Evolutionary conservation across 2,329 filamentous ascomycete species (phyloP).

Genomic region (Fusarium albidum): DNA sequence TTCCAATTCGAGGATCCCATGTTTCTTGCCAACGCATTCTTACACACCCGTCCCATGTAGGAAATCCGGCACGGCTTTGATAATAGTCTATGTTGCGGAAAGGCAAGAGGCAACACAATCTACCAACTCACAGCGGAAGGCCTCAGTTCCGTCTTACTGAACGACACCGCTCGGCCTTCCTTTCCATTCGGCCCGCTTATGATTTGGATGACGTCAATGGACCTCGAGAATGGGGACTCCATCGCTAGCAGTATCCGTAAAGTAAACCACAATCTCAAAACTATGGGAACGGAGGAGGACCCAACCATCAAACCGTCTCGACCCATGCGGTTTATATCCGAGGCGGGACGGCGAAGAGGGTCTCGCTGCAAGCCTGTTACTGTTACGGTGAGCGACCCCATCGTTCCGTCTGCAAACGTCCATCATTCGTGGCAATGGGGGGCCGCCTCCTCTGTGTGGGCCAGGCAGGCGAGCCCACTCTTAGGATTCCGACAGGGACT

Average conservation of each 20-base stretch:
- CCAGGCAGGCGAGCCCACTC: slow-evolving; percentile 1
- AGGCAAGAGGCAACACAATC: not conserved
- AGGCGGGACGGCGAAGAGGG: slow-evolving; percentile 19
- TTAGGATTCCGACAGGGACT: not conserved
- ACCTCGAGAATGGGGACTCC: slow-evolving; percentile 5
- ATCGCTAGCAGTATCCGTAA: slow-evolving; percentile 17
- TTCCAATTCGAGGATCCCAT: not conserved
- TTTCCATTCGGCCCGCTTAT: slow-evolving; percentile 26
- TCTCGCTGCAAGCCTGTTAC: not conserved
- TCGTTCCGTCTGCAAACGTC: slow-evolving; percentile 11
- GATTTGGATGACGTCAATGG: slow-evolving; percentile 32
- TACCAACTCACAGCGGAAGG: not conserved
- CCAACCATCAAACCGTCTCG: slow-evolving; percentile 14
- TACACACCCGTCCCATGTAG: slow-evolving; percentile 22
- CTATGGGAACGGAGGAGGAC: slow-evolving; percentile 14
- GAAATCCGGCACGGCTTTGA: slow-evolving; percentile 9
- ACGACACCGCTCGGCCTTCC: not conserved
- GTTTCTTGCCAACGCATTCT: too few species aligned
- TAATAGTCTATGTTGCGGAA: too few species aligned
- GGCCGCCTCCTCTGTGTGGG: slow-evolving; percentile 2
- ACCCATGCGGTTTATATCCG: slow-evolving; percentile 15
- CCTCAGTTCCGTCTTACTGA: not conserved
- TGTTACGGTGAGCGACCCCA: not conserved
- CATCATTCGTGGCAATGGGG: slow-evolving; percentile 7
- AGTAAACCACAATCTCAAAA: slow-evolving; percentile 6